phyloP scores from a whole-genome alignment of 2,329 filamentous ascomycete genomes.

The Monosporascus cannonballus region DNA sequence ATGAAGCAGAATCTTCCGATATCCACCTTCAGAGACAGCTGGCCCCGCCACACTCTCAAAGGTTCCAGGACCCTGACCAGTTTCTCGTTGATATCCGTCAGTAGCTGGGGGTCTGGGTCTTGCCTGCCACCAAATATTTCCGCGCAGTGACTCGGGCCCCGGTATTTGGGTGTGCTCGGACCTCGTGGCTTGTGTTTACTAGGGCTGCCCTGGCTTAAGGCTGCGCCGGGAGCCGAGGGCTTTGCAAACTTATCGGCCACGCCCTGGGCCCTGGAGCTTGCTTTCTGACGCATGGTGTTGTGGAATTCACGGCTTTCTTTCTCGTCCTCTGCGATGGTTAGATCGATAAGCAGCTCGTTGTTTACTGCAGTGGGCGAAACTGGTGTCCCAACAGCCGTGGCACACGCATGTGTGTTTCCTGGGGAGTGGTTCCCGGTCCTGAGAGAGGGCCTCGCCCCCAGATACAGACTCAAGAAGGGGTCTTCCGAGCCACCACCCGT shows the following conservation, averaged over 20 bases:
- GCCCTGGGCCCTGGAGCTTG: constrained; percentile 1
- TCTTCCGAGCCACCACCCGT: not conserved
- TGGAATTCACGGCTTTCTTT: constrained; percentile 4
- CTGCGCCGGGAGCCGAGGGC: not conserved
- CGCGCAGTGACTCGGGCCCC: too few species aligned
- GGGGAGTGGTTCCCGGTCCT: not conserved
- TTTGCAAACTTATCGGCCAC: not conserved
- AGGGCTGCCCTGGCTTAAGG: not conserved
- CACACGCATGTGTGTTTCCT: not conserved
- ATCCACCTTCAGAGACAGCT: constrained; percentile 9
- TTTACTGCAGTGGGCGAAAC: not conserved
- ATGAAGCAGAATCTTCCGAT: constrained; percentile 12
- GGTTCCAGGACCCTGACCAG: constrained; percentile 7
- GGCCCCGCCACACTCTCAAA: constrained; percentile 6
- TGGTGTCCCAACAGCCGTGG: not conserved
- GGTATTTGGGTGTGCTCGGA: not conserved
- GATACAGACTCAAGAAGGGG: constrained; percentile 1
- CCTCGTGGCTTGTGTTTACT: not conserved
- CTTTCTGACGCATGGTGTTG: constrained; percentile 14
- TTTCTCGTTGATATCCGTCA: constrained; percentile 5
- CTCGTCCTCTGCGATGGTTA: not conserved
- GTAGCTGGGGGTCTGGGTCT: constrained; percentile 8
- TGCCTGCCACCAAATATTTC: not conserved
- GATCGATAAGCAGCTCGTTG: not conserved
- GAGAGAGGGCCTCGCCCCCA: not conserved